Conservation (phyloP, 1,139 yeast genomes). For the Taphrina populina region DNA sequence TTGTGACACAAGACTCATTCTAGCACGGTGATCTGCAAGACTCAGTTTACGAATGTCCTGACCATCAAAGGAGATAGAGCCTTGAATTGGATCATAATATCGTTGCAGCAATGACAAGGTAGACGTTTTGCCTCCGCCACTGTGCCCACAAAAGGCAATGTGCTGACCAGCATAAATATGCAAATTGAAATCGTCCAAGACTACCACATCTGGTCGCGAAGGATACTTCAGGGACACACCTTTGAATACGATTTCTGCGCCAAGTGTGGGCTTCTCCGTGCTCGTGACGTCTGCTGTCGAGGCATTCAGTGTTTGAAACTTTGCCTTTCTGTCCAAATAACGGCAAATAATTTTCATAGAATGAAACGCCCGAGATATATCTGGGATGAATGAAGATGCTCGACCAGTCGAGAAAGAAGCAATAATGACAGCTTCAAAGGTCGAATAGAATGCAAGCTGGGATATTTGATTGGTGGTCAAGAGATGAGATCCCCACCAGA, state of each 20-base stretch:
- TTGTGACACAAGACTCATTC: slow-evolving; percentile 85
- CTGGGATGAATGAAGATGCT: slow-evolving; percentile 54
- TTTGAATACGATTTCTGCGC: slow-evolving; percentile 55
- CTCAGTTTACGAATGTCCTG: slow-evolving; percentile 66
- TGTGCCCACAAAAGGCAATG: slow-evolving; percentile 91
- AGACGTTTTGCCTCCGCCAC: slow-evolving; percentile 95
- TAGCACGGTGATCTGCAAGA: slow-evolving; percentile 67
- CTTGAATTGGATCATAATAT: slow-evolving; percentile 73
- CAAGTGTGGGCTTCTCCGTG: slow-evolving; percentile 42
- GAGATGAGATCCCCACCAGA: slow-evolving; percentile 43
- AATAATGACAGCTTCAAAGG: slow-evolving; percentile 47
- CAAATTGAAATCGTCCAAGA: slow-evolving; percentile 66
- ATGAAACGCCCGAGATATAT: slow-evolving; percentile 58
- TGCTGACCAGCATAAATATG: slow-evolving; percentile 76
- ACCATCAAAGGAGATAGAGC: slow-evolving; percentile 66
- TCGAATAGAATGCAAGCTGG: slow-evolving; percentile 37
- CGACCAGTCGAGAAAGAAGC: slow-evolving; percentile 48
- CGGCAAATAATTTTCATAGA: slow-evolving; percentile 55
- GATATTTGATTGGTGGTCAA: slow-evolving; percentile 38
- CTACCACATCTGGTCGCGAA: slow-evolving; percentile 68
- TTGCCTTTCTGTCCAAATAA: slow-evolving; percentile 52
- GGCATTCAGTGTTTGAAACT: slow-evolving; percentile 50
- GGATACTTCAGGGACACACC: slow-evolving; percentile 76
- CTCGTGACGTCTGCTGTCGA: slow-evolving; percentile 50
- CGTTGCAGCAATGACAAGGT: slow-evolving; percentile 66